Base-by-base conservation (phyloP, 805 yeast species). In the Zygosaccharomyces lentus region DNA sequence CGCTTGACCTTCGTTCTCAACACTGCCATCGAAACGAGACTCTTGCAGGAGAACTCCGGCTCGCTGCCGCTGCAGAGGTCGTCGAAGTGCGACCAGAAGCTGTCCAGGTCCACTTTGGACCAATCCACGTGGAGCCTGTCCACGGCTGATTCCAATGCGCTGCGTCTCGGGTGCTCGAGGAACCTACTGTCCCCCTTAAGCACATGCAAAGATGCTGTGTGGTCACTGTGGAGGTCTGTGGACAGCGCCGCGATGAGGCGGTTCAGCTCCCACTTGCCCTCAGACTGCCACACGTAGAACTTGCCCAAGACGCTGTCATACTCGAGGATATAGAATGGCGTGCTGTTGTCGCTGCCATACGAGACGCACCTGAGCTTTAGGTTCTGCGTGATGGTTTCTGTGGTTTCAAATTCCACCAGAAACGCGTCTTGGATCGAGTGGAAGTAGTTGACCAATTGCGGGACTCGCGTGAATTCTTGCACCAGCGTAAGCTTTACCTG, bases 371-470 rank as follows among this genome's bases (percentile, higher is more conserved):
- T 38, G 27, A 62, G 44, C 44, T 61, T 62, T 37, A 63, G 50
- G 48, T 62, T 63, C 16, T 57, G 61, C 4, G 67, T 61, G 17
- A 61, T 58, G 8, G 66, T 63, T 41, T 53, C 61, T 6, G 51
- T 46, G 7, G 55, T 37, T 10, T 47, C 48, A 17, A 63, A 55
- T 43, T 61, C 58, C n/a, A 62, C 43, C 29, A 55, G 47, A 37
- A 55, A 58, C 7, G 49, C 44, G 26, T 62, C 61, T 45, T 63
- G 67, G 12, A 62, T 48, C 12, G 51, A 31, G 16, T 54, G 54
- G 17, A 63, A 48, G 43, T 52, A 58, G 8, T 43, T 42, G 17
- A 45, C 34, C 12, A 62, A 37, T 8, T 54, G 53, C 1, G 30
- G 13, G 4, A 57, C 21, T 2, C 40, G 34, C 8, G 32, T 38